Evolutionary conservation across 768 basidiomycete genomes (phyloP), one percentile per base, ranked within the genome.

Genomic region (Trametes punicea): DNA sequence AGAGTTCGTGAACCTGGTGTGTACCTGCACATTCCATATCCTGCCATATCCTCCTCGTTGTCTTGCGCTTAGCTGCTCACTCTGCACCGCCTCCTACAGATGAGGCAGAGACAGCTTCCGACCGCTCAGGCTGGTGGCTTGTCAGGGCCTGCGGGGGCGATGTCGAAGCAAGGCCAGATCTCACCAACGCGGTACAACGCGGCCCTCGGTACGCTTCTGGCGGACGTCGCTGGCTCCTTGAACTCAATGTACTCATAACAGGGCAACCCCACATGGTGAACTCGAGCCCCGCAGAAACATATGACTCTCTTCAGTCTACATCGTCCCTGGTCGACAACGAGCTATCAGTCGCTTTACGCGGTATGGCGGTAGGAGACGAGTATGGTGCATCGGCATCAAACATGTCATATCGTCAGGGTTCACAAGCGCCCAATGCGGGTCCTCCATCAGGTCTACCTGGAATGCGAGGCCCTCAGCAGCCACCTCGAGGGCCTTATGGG

Each of bases 301-400:
- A 75, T 51, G 80, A 80, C 59, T 64, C 74, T 30, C 55, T 67
- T 18, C 73, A 74, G 57, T 55, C 58, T 23, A 66, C 73, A 16
- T 64, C 77, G 13, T 67, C 75, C 31, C 64, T 71, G 41, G 77
- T 75, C 16, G 82, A 81, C 45, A 78, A 75, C 51, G 84, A 85
- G 29, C 72, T 87, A 30, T 72, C 82, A 13, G 68, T 80, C 29
- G 76, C 81, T 4, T 69, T 88, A 45, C 80, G 85, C 56, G 84
- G 84, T 13, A 82, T 83, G 80, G 74, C 69, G 6, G 81, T 82
- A 18, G 82, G 81, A 62, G 82, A 83, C 39, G 82, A 83, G 51
- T 73, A 73, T 48, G 64, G 68, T 51, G 65, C 68, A 38, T 61
- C 63, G 34, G 73, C 74, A 57, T 62, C 65, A 45, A 56, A 52